Base-by-base conservation (phyloP, 2,329 filamentous ascomycete genomes). In the Fusarium continuum region DNA sequence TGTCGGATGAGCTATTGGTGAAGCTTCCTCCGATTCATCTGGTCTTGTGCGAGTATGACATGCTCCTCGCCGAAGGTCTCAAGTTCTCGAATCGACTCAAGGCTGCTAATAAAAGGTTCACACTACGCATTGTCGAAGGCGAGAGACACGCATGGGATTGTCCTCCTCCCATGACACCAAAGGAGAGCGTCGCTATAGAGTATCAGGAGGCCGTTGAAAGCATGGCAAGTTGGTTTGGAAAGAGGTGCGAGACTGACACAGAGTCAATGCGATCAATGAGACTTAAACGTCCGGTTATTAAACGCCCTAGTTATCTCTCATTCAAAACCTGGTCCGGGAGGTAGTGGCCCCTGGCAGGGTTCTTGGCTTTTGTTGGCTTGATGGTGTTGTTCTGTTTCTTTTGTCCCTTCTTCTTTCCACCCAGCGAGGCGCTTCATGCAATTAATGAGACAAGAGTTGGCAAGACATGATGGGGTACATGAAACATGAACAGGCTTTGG, bases 41-140 rank as follows among this genome's bases (percentile, higher is more conserved):
- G 35, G 85, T 84, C 66, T 82, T 87, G 4, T 89, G 87, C 74
- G 87, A 89, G 75, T 85, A 82, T 72, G 85, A 89, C 70, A 88
- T 89, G 85, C 73, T 89, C n/a, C 79, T 86, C 9, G 77, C 76
- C 3, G 86, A 89, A 69, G 86, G 85, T 10, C 77, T 88, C 57
- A 78, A 80, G 5, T 88, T 93, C 61, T 82, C 85, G 10, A 80
- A 86, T 46, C 79, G 88, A 17, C 73, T 92, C 8, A 73, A 78
- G 41, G 41, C 57, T 6, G 58, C 68, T 9, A 68, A 74, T 8
- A 76, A 76, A 58, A 59, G 67, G 11, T 70, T 78, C 49, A 77
- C 72, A 5, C 59, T 79, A 23, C 78, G 81, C n/a, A 64, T 83
- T 8, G 80, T 83, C 4, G 67, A 77, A 29, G 76, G 75, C 9